Base-by-base conservation (phyloP, 305 asterid genomes). In the Rubia peregrina region DNA sequence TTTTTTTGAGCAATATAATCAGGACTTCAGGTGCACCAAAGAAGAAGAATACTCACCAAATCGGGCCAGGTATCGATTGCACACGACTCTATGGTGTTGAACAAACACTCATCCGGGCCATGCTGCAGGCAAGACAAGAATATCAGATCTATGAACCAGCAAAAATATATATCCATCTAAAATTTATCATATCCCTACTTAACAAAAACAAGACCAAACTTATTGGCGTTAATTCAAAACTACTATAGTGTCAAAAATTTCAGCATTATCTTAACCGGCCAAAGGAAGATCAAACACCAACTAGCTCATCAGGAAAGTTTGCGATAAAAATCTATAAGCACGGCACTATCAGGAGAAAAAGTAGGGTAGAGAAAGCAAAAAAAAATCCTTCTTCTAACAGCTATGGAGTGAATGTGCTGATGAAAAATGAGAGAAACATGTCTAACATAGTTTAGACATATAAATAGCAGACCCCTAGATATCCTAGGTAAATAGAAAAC, bases 31-130 rank as follows among this genome's bases (percentile, higher is more conserved):
- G 5, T n/a, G 60, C 48, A 61, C 44, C 74, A 71, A 56, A 30
- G 67, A 12, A 38, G 5, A 57, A 9, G 13, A 55, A 21, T 57
- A 78, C 94, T 87, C 48, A 93, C 98, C 96, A 89, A 78, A 71
- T 85, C 87, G 49, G 96, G 98, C 98, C 97, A 93, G 71, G 72
- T 72, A 81, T 88, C 86, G 68, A 93, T 90, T 7, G 98, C 97
- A 83, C 98, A 93, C 4, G 96, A 88, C 85, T 93, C 98, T 66
- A 93, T 87, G 61, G 84, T 77, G 85, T 93, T 88, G 84, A 93
- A 75, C 65, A 89, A 55, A 80, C 98, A 93, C 71, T 93, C 98
- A 69, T 69, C 77, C 9, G 59, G 44, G 46, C 98, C 97, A 73
- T 93, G 97, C 98, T 93, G 89, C 83, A 82, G 69, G 30, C 75